Evolutionary conservation across 2,329 filamentous ascomycete species (phyloP).

Genomic region (Mollisia scopiformis): DNA sequence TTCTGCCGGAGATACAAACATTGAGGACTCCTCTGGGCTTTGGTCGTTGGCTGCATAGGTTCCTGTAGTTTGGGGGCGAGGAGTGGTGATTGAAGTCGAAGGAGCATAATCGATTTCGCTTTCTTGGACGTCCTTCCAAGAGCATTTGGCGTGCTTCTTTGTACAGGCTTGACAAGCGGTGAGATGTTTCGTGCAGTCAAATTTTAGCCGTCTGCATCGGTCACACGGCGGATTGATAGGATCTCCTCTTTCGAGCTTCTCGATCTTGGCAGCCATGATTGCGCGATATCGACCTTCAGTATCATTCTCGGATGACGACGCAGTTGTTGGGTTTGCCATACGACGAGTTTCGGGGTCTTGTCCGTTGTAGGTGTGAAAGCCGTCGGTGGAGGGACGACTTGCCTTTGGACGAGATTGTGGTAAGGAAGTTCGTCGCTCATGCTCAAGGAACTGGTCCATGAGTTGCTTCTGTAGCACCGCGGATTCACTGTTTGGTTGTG

Average conservation of each 20-base stretch:
- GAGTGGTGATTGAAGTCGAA: neutral
- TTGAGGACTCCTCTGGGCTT: neutral
- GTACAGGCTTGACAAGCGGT: constrained; percentile 88
- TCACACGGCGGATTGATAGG: constrained; percentile 83
- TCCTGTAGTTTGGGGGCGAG: neutral
- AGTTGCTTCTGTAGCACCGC: constrained; percentile 53
- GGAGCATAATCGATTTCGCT: constrained; percentile 54
- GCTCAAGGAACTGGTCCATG: constrained; percentile 53
- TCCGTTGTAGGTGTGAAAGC: constrained; percentile 8
- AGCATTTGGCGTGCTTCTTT: constrained; percentile 87
- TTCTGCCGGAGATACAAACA: neutral
- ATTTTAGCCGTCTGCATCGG: constrained; percentile 76
- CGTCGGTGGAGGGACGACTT: constrained; percentile 14
- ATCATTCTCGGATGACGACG: constrained; percentile 30
- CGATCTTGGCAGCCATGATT: constrained; percentile 75
- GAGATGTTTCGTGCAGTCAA: constrained; percentile 83
- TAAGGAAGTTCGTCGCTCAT: constrained; percentile 25
- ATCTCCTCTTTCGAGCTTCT: constrained; percentile 74
- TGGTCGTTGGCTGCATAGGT: neutral
- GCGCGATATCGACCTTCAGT: constrained; percentile 49
- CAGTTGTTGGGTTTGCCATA: constrained; percentile 25
- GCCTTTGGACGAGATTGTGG: constrained; percentile 24
- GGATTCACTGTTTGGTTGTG: constrained; percentile 24
- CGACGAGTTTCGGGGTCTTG: constrained; percentile 31
- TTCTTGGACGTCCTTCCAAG: constrained; percentile 80